Percentiles rank a stretch among this genome's conserved stretches.
Conservation (phyloP, 306 rosid species). For the Quercus variabilis region DNA sequence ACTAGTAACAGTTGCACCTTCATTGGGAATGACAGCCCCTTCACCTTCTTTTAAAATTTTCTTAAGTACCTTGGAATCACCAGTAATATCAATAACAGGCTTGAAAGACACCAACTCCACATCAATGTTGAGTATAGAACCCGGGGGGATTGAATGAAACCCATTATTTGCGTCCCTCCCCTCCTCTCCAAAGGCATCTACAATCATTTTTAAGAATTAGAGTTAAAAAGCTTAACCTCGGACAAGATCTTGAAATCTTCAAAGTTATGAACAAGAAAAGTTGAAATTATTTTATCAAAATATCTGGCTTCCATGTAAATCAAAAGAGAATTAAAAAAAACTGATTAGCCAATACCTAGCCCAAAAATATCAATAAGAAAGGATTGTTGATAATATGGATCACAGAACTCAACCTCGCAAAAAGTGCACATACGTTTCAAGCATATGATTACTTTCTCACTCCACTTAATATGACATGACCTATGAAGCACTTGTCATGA, state of each 20-base stretch:
- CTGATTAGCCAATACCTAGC: not conserved
- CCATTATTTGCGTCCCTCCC: conserved; percentile 41
- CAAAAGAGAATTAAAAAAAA: not conserved
- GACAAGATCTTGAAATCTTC: not conserved
- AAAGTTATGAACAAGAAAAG: not conserved
- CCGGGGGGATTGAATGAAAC: conserved; percentile 36
- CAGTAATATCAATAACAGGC: conserved; percentile 61
- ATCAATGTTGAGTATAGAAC: conserved; percentile 50
- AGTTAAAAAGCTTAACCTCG: not conserved
- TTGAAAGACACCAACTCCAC: conserved; percentile 63
- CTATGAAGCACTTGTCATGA: not conserved
- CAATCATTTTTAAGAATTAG: conserved; percentile 6
- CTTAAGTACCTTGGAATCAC: conserved; percentile 63
- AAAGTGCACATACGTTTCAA: not conserved
- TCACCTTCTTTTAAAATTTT: conserved; percentile 66
- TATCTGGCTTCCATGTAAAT: not conserved
- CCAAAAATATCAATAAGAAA: not conserved
- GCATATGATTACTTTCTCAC: not conserved
- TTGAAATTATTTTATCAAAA: not conserved
- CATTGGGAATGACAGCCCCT: conserved; percentile 48
- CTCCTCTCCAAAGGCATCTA: conserved; percentile 56
- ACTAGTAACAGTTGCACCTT: conserved; percentile 66
- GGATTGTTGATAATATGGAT: not conserved
- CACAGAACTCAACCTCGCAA: not conserved
- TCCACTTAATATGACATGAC: not conserved